Evolutionary conservation across 106 monocot species (phyloP).

Genomic region (Vanilla planifolia): DNA sequence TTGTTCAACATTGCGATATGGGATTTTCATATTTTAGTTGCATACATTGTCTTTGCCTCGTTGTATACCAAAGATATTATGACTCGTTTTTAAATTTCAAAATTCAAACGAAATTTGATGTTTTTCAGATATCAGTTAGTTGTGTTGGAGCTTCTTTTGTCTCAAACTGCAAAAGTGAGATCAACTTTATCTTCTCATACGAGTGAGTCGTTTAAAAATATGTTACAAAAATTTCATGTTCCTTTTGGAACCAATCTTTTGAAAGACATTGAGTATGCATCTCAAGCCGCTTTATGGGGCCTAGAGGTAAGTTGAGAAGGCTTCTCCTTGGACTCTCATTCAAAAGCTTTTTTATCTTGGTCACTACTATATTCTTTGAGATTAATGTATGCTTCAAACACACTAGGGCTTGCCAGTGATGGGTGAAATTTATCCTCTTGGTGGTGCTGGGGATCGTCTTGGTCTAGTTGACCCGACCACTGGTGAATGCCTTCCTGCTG

Average conservation of each 20-base stretch:
- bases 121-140: constrained; percentile 73
- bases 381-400: constrained; percentile 5
- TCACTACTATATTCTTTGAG: neutral
- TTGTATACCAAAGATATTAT: neutral
- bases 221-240: constrained; percentile 55
- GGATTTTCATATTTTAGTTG: too few relatives aligned
- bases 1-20: too few relatives aligned
- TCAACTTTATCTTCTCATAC: constrained; percentile 16
- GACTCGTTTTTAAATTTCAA: neutral
- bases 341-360: too few relatives aligned
- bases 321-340: neutral
- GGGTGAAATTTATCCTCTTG: constrained; percentile 98
- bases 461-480: constrained; percentile 72
- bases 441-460: constrained; percentile 94
- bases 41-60: too few relatives aligned
- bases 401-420: constrained; percentile 87
- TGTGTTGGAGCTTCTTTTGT: constrained; percentile 62
- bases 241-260: constrained; percentile 65
- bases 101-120: neutral
- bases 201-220: constrained; percentile 15
- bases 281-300: constrained; percentile 95
- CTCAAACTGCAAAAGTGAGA: constrained; percentile 19
- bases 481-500: constrained; percentile 91
- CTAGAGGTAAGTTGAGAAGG: constrained; percentile 56
- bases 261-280: constrained; percentile 61